These are phyloP conservation scores for Picea glauca DNA, from an alignment of 75 land plant genomes.

Conservation along the genomic window DNA sequence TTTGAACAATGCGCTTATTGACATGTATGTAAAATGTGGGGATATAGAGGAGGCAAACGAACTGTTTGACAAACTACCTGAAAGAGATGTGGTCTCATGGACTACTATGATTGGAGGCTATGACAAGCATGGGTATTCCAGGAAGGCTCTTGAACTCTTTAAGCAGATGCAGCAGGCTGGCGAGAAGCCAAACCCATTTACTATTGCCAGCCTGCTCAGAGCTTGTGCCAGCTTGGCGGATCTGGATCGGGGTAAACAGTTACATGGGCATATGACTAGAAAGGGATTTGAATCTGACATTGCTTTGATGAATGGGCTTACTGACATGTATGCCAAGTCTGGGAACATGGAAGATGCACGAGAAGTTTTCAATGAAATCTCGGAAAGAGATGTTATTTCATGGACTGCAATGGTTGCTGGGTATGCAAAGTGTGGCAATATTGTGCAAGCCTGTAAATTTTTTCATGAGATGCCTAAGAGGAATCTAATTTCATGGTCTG, in stretches of 20 bases:
- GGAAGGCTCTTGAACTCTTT: slow-evolving; percentile 11
- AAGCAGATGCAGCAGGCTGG: slow-evolving; percentile 13
- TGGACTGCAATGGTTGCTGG: slow-evolving; percentile 15
- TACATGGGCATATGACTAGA: background rate
- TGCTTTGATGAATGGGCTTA: background rate
- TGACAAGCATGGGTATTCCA: slow-evolving; percentile 4
- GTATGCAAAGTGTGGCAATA: slow-evolving; percentile 10
- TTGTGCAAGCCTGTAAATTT: background rate
- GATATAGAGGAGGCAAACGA: background rate
- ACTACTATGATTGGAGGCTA: slow-evolving; percentile 18
- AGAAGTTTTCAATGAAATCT: background rate
- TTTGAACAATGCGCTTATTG: no score
- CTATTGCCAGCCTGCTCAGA: background rate
- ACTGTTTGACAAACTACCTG: background rate
- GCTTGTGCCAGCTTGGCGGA: background rate
- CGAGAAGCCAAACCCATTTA: background rate
- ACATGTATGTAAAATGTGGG: no score
- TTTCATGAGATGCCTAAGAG: slow-evolving; percentile 14
- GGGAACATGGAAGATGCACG: slow-evolving; percentile 12
- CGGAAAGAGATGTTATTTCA: background rate
- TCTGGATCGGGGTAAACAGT: slow-evolving; percentile 7
- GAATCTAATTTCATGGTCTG: slow-evolving; percentile 20
- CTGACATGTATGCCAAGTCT: slow-evolving; percentile 16
- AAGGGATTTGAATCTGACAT: background rate
- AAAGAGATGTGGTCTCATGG: slow-evolving; percentile 14